Percentiles rank a stretch among this genome's conserved stretches.
Evolutionary conservation across 257 asterid genomes (phyloP).

Genomic region (Parsonsia alboflavescens): DNA sequence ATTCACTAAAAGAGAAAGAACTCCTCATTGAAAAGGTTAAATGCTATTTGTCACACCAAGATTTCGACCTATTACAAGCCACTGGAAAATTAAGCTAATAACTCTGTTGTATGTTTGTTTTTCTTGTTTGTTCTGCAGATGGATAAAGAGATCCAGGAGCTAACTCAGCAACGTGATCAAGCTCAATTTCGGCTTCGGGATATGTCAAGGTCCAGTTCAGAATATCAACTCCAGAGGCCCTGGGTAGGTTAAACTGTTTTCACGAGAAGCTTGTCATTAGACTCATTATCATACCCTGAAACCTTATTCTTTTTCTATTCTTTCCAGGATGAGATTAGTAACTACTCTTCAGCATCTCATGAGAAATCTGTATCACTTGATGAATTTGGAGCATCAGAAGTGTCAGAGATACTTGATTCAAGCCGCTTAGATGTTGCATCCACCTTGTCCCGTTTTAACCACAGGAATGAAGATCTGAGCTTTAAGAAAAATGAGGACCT

Average conservation of each 20-base stretch:
- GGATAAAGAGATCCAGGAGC: conserved; percentile 59
- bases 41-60: neutral
- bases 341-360: conserved; percentile 25
- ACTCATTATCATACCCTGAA: neutral
- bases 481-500: conserved; percentile 37
- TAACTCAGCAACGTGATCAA: conserved; percentile 56
- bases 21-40: conserved; percentile 66
- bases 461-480: conserved; percentile 30
- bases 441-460: conserved; percentile 34
- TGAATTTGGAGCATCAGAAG: conserved; percentile 64
- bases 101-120: neutral
- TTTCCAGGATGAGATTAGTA: conserved; percentile 39
- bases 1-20: conserved; percentile 55
- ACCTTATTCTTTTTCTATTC: conserved; percentile 10
- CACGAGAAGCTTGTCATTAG: conserved; percentile 10
- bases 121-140: conserved; percentile 33
- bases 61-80: neutral
- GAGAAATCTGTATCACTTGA: conserved; percentile 48
- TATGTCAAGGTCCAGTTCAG: conserved; percentile 34
- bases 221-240: conserved; percentile 31
- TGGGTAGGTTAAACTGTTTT: conserved; percentile 38
- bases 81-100: neutral
- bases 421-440: conserved; percentile 43
- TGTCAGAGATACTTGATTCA: conserved; percentile 58
- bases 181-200: conserved; percentile 59